phyloP scores from a whole-genome alignment of 345 rosid genomes.

The Kernera saxatilis region DNA sequence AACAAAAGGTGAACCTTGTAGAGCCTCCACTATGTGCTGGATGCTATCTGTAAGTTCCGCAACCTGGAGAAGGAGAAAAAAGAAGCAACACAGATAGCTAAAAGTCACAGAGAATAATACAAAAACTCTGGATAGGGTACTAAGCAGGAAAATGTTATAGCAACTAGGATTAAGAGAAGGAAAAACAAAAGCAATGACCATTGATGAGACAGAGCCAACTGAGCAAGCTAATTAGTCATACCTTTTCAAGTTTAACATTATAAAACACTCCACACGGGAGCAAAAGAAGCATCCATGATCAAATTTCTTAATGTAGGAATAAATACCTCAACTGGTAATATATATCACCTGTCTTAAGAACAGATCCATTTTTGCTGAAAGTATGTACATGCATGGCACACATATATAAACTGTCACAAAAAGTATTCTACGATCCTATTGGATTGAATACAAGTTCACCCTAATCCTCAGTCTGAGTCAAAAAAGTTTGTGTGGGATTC shows the following conservation, averaged over 20 bases:
- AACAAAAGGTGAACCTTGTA: constrained; percentile 53
- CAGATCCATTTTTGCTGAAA: constrained; percentile 7
- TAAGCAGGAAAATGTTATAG: not conserved
- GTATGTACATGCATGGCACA: not conserved
- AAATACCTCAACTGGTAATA: not conserved
- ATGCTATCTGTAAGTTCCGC: constrained; percentile 53
- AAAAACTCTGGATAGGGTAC: not conserved
- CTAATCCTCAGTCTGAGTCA: not conserved
- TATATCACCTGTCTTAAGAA: not conserved
- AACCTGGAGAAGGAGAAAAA: constrained; percentile 44
- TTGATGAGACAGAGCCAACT: not conserved
- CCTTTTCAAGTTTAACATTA: not conserved
- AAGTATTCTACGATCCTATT: not conserved
- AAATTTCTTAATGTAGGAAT: not conserved
- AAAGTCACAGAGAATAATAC: constrained; percentile 2
- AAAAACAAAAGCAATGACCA: not conserved
- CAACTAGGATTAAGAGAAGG: not conserved
- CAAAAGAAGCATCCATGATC: not conserved
- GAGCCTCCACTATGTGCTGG: constrained; percentile 59
- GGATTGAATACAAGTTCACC: not conserved
- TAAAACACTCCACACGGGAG: not conserved
- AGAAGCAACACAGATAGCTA: constrained; percentile 4
- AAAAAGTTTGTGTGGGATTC: not conserved
- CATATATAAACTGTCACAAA: not conserved
- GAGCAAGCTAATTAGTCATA: not conserved